phyloP scores from a whole-genome alignment of 148 eudicot species.

The Simmondsia chinensis region DNA sequence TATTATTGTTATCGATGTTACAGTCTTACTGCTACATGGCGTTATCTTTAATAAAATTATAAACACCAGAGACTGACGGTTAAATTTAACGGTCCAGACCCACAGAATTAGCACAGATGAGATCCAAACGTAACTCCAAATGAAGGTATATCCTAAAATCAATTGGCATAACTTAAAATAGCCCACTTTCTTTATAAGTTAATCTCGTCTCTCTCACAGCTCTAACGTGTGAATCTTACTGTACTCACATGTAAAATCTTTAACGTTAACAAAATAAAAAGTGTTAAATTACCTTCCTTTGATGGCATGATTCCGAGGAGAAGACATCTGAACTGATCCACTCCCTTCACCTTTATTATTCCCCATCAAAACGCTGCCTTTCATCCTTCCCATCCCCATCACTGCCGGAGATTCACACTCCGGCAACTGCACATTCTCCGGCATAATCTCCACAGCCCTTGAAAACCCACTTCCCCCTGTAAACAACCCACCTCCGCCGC shows the following conservation, averaged over 20 bases:
- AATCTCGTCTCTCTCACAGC: background rate
- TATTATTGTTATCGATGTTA: too few relatives aligned
- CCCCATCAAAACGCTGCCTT: background rate
- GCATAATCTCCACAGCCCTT: too few relatives aligned
- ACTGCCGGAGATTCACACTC: background rate
- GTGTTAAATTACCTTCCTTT: slow-evolving; percentile 65
- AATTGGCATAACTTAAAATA: background rate
- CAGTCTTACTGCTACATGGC: too few relatives aligned
- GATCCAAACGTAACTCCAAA: too few relatives aligned
- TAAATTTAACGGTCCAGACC: too few relatives aligned
- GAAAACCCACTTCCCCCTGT: too few relatives aligned
- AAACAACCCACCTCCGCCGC: too few relatives aligned
- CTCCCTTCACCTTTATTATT: background rate
- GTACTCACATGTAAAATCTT: background rate
- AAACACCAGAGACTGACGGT: too few relatives aligned
- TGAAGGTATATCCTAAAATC: background rate
- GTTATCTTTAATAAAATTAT: too few relatives aligned
- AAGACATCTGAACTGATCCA: slow-evolving; percentile 47
- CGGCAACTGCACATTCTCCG: too few relatives aligned
- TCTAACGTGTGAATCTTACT: slow-evolving; percentile 3
- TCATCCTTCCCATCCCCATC: background rate
- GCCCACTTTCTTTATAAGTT: background rate
- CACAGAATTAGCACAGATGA: too few relatives aligned
- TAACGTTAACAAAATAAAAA: background rate
- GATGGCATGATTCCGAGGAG: slow-evolving; percentile 57